Evolutionary conservation across 306 rosid species (phyloP).

Genomic region (Begonia loranthoides): DNA sequence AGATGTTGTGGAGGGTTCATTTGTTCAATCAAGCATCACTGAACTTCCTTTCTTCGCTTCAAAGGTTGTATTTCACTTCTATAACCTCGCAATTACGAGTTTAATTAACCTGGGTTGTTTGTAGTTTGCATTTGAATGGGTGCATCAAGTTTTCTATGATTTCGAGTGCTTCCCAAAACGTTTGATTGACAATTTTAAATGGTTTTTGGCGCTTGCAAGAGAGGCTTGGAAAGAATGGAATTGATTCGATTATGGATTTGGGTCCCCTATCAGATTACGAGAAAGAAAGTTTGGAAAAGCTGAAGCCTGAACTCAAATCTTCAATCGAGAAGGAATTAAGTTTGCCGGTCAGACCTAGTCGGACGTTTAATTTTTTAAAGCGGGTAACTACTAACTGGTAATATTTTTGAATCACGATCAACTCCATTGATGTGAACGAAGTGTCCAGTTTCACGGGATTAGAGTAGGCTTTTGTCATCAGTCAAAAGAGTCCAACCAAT

Average conservation of each 20-base stretch:
- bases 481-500: not conserved
- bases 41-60: slow-evolving; percentile 99
- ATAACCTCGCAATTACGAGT: no score
- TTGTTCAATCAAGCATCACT: slow-evolving; percentile 71
- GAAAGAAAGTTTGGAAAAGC: slow-evolving; percentile 57
- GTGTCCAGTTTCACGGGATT: no score
- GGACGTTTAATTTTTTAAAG: not conserved
- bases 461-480: slow-evolving; percentile 9
- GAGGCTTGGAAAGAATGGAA: slow-evolving; percentile 86
- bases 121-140: slow-evolving; percentile 52
- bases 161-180: no score
- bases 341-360: slow-evolving; percentile 50
- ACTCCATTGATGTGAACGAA: slow-evolving; percentile 17
- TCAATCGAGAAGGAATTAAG: slow-evolving; percentile 87
- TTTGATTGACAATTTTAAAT: no score
- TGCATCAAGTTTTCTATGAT: no score
- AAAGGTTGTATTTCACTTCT: slow-evolving; percentile 31
- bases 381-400: slow-evolving; percentile 10
- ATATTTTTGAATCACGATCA: slow-evolving; percentile 10
- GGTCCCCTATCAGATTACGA: slow-evolving; percentile 79
- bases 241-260: slow-evolving; percentile 60
- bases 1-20: slow-evolving; percentile 92
- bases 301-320: slow-evolving; percentile 57
- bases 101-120: slow-evolving; percentile 45
- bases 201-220: slow-evolving; percentile 32